Conservation (phyloP, 495 filamentous ascomycete genomes). For the Hapsidospora chrysogenum region DNA sequence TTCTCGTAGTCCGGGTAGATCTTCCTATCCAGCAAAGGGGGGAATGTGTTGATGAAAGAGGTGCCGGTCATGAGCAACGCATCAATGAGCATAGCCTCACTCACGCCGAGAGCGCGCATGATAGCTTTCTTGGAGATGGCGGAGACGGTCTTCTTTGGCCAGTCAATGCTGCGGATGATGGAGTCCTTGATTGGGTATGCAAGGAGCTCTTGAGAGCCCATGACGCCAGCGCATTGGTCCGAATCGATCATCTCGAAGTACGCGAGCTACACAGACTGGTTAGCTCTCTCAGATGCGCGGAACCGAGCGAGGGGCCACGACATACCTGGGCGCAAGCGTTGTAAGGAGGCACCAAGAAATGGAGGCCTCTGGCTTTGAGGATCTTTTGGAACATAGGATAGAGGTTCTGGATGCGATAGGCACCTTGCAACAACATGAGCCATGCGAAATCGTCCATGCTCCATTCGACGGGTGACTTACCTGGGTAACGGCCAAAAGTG, state of each 20-base stretch:
- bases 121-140: constrained; percentile 58
- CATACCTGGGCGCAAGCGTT: constrained; percentile 75
- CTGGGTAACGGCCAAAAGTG: constrained; percentile 58
- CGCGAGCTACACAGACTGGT: constrained; percentile 42
- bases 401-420: constrained; percentile 39
- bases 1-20: constrained; percentile 29
- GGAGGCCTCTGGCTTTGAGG: constrained; percentile 47
- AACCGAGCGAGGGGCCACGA: constrained; percentile 1
- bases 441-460: constrained; percentile 5
- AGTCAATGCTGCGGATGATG: constrained; percentile 63
- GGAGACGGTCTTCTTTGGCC: constrained; percentile 43
- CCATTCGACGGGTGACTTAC: constrained; percentile 29
- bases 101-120: constrained; percentile 51
- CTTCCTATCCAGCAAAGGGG: constrained; percentile 42
- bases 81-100: constrained; percentile 62
- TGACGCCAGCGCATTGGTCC: constrained; percentile 58
- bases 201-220: constrained; percentile 73
- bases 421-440: constrained; percentile 20
- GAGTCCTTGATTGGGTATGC: constrained; percentile 67
- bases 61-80: constrained; percentile 73
- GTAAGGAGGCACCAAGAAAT: constrained; percentile 81
- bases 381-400: constrained; percentile 62
- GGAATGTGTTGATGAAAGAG: constrained; percentile 59
- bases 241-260: constrained; percentile 58
- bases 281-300: neutral